phyloP scores from a whole-genome alignment of 2,329 filamentous ascomycete species.

The Aspergillus bombycis region DNA sequence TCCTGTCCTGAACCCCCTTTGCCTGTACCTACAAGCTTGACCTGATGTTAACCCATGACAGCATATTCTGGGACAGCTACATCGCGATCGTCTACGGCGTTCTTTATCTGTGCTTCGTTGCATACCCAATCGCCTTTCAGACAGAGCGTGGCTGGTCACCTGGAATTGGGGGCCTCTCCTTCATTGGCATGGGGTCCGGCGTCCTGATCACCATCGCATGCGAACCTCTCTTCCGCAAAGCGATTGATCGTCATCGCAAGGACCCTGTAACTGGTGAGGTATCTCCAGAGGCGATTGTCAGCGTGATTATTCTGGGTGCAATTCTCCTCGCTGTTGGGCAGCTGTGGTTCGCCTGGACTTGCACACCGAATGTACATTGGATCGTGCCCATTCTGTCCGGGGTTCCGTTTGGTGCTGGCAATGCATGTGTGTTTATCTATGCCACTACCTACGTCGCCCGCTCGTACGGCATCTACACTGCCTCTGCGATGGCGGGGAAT shows the following conservation, averaged over 20 bases:
- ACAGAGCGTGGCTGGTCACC: slow-evolving; percentile 73
- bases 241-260: slow-evolving; percentile 74
- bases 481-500: slow-evolving; percentile 76
- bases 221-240: slow-evolving; percentile 68
- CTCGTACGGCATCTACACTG: slow-evolving; percentile 76
- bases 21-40: neutral
- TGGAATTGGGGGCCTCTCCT: slow-evolving; percentile 72
- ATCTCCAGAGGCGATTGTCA: slow-evolving; percentile 75
- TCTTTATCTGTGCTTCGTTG: slow-evolving; percentile 83
- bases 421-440: slow-evolving; percentile 77
- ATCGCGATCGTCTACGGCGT: slow-evolving; percentile 78
- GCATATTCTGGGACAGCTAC: slow-evolving; percentile 71
- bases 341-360: slow-evolving; percentile 84
- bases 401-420: slow-evolving; percentile 77
- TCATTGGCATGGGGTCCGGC: slow-evolving; percentile 67
- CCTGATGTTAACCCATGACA: slow-evolving; percentile 27
- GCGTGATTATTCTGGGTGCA: slow-evolving; percentile 75
- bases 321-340: slow-evolving; percentile 73
- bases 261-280: slow-evolving; percentile 73
- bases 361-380: slow-evolving; percentile 76
- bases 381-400: slow-evolving; percentile 75
- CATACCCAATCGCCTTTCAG: slow-evolving; percentile 80
- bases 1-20: neutral
- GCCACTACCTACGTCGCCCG: slow-evolving; percentile 75
- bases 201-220: slow-evolving; percentile 51